A percentile compares a stretch with the other conserved stretches of the same genome.
These are phyloP conservation scores for Obelidium mucronatum DNA, from an alignment of 192 early-diverging fungal genomes.

Conservation along the genomic window DNA sequence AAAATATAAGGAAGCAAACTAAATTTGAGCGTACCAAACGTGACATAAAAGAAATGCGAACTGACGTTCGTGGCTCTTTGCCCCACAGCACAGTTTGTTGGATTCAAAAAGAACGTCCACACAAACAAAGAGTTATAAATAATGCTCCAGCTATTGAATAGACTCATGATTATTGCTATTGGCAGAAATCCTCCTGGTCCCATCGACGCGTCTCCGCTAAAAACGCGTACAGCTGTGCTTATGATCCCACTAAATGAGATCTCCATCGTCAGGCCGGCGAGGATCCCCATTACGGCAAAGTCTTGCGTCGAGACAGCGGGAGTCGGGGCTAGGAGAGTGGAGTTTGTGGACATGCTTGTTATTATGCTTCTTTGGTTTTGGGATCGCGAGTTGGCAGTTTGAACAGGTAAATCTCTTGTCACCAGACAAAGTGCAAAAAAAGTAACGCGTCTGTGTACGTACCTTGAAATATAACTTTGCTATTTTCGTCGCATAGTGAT, in stretches of 20 bases:
- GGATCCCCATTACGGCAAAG: not conserved
- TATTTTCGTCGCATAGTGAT: no score
- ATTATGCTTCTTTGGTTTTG: no score
- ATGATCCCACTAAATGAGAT: not conserved
- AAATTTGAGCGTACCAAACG: not conserved
- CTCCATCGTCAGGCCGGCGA: conserved; percentile 6
- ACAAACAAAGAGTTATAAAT: not conserved
- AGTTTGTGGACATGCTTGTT: not conserved
- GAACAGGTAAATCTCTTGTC: no score
- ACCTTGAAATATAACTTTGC: no score
- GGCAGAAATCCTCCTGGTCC: not conserved
- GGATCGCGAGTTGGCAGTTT: no score
- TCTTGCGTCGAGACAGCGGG: not conserved
- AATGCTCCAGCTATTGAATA: not conserved
- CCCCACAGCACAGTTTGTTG: not conserved
- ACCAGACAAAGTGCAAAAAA: no score
- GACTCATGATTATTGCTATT: not conserved
- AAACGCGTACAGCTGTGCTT: not conserved
- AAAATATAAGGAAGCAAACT: not conserved
- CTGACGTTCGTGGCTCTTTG: not conserved
- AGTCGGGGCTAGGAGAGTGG: not conserved
- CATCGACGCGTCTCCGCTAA: not conserved
- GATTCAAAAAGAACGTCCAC: not conserved
- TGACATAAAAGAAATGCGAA: conserved; percentile 1
- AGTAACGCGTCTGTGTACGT: no score